Evolutionary conservation across 2,329 filamentous ascomycete species (phyloP), one percentile per base, ranked within the genome.

Genomic region (Xylaria sp.): DNA sequence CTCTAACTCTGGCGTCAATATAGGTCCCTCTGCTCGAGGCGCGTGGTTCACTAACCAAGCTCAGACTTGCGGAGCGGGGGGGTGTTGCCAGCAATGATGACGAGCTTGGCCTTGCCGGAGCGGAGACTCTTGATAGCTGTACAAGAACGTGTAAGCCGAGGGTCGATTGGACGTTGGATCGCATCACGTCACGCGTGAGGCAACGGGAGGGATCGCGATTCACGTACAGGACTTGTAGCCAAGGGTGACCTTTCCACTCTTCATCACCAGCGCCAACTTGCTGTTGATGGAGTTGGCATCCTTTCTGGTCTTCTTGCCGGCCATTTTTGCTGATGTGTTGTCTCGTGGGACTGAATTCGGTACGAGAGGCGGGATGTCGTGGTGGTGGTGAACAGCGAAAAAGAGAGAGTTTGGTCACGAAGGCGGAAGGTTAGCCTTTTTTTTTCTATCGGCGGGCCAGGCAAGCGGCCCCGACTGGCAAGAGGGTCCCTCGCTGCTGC

Each of bases 11-110:
- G n/a, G 23, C 16, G 49, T 59, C 16, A 59, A 53, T 42, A 34
- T 4, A 42, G 53, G 11, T n/a, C 42, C 37, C 6, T n/a, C 23
- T 34, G 39, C 10, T 44, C 87, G 37, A 87, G 23, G 73, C 95
- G 80, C 90, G 93, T 30, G 93, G 78, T 84, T 85, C 83, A 92
- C 92, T 82, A 90, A 97, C 83, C 93, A 66, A 97, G 87, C 85
- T 97, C 93, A 74, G 86, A 91, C 89, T 97, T 99, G 79, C 93
- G 88, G 73, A 99, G 90, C 79, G 94, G 94, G 76, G 93, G 92
- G 70, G 92, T 96, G 86, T 99, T 97, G 81, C 90, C 92, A 71
- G 88, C 83, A 59, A 96, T 95, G 81, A 96, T 92, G 78, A 97
- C 91, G 70, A 97, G 87, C 90, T 97, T 97, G 79, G 94, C 94